Evolutionary conservation across 805 yeast genomes (phyloP).

Genomic region (Kodamaea laetipori): DNA sequence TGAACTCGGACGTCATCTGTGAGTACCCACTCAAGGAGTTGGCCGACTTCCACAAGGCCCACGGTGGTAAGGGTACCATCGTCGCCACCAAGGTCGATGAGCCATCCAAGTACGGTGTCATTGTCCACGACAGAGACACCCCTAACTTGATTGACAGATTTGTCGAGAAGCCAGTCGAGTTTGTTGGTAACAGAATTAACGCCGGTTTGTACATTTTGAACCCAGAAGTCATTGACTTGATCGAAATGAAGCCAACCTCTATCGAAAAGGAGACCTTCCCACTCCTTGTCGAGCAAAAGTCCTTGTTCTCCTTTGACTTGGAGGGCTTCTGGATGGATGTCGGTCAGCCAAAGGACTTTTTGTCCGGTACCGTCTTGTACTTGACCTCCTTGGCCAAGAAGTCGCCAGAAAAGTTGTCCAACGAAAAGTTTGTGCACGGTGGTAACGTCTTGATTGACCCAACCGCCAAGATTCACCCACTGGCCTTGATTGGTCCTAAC

Average conservation of each 20-base stretch:
- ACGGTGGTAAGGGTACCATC: constrained; percentile 97
- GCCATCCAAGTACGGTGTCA: constrained; percentile 99
- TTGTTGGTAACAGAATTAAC: constrained; percentile 99
- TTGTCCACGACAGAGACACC: constrained; percentile 93
- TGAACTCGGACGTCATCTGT: constrained; percentile 98
- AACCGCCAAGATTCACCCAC: constrained; percentile 87
- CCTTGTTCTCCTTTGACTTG: constrained; percentile 91
- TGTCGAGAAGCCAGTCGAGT: constrained; percentile 99
- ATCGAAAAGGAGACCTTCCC: constrained; percentile 99
- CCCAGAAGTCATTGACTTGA: constrained; percentile 95
- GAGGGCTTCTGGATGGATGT: constrained; percentile 99
- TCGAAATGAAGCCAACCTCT: constrained; percentile 97
- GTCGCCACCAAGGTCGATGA: constrained; percentile 99
- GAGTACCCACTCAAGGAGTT: constrained; percentile 96
- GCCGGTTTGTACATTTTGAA: constrained; percentile 98
- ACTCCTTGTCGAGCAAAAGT: constrained; percentile 81
- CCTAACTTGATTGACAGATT: constrained; percentile 97
- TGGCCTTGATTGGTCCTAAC: constrained; percentile 96
- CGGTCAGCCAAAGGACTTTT: constrained; percentile 99
- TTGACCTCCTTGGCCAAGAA: constrained; percentile 84
- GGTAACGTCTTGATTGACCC: constrained; percentile 95
- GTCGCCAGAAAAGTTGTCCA: constrained; percentile 66
- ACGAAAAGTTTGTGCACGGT: constrained; percentile 75
- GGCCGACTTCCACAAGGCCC: constrained; percentile 88
- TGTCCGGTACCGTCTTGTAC: constrained; percentile 93